Base-by-base conservation (phyloP, 352 stramenopile genomes). In the Nothophytophthora sp. region DNA sequence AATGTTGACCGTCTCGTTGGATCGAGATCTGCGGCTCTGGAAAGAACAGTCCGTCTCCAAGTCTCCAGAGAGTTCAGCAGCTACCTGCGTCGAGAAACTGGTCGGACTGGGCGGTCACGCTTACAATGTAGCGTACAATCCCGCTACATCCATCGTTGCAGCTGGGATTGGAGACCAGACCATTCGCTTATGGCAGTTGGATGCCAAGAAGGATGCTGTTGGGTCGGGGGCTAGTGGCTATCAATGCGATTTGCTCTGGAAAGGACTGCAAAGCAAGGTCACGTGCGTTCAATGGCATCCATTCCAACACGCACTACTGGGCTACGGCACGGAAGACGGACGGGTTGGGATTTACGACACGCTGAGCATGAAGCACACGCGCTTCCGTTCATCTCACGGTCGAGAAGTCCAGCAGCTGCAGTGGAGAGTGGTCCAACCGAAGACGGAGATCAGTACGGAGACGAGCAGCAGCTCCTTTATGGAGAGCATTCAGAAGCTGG, bases 241-340 rank as follows among this genome's bases (percentile, higher is more conserved):
- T 25, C 15, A 70, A 11, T 68, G 63, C 2, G 76, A 90, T 3
- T 16, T 90, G 35, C 67, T 90, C 8, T 92, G 82, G 82, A 92
- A 86, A 46, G 80, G 82, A 4, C 28, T 92, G 22, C 78, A 92
- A 36, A 90, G 79, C 61, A 90, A 90, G 40, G 47, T 92, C 23
- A 90, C 79, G 20, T 76, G 68, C 10, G 61, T 92, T 16, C 54
- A 50, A 27, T 92, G 82, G 79, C 72, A 89, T 59, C 79, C 79
- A 7, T 45, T 88, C 23, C 45, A 81, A 37, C 40, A 72, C 10
- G 55, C 67, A 11, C 36, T 84, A 11, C 49, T 92, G 13, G 82
- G 73, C 2, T 92, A 85, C 39, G 79, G 79, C 4, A 89, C 75
- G n/a, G 82, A 90, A 59, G 79, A 90, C 32, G 82, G 82, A 1